phyloP scores from a whole-genome alignment of 164 flowering plant genomes.

The Magnolia officinalis region DNA sequence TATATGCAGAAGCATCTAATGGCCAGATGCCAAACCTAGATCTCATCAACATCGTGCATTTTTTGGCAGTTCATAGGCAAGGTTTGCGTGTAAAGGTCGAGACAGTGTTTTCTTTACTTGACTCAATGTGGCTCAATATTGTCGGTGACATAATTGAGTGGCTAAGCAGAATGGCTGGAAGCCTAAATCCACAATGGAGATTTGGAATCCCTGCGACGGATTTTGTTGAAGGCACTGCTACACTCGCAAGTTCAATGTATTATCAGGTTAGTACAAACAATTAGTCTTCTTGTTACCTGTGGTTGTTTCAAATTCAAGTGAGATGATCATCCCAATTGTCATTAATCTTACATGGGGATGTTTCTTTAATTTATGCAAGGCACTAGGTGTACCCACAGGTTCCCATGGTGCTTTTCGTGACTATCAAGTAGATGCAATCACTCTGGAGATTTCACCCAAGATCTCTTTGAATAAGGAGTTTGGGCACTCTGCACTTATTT shows the following conservation, averaged over 20 bases:
- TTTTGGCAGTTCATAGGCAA: conserved; percentile 84
- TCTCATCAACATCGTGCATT: conserved; percentile 81
- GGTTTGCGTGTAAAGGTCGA: conserved; percentile 73
- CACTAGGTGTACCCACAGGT: conserved; percentile 85
- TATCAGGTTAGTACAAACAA: conserved; percentile 48
- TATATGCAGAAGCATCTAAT: conserved; percentile 94
- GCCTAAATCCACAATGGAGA: conserved; percentile 71
- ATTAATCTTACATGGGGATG: background rate
- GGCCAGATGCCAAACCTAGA: conserved; percentile 99
- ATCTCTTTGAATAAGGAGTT: conserved; percentile 32
- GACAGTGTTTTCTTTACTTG: conserved; percentile 45
- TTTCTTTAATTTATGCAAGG: conserved; percentile 36
- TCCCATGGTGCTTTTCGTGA: conserved; percentile 88
- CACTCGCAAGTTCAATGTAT: conserved; percentile 81
- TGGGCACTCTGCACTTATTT: conserved; percentile 50
- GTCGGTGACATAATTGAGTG: conserved; percentile 57
- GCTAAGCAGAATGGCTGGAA: conserved; percentile 53
- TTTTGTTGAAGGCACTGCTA: conserved; percentile 74
- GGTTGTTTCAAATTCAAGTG: background rate
- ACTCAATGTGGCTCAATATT: conserved; percentile 48
- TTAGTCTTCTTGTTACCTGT: background rate
- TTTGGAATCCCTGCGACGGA: conserved; percentile 69
- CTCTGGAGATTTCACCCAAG: conserved; percentile 67
- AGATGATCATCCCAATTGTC: background rate
- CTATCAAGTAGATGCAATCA: conserved; percentile 86